Evolutionary conservation across 1,284 basidiomycete species (phyloP), one percentile per base, ranked within the genome.

Genomic region (Irpex lacteus): DNA sequence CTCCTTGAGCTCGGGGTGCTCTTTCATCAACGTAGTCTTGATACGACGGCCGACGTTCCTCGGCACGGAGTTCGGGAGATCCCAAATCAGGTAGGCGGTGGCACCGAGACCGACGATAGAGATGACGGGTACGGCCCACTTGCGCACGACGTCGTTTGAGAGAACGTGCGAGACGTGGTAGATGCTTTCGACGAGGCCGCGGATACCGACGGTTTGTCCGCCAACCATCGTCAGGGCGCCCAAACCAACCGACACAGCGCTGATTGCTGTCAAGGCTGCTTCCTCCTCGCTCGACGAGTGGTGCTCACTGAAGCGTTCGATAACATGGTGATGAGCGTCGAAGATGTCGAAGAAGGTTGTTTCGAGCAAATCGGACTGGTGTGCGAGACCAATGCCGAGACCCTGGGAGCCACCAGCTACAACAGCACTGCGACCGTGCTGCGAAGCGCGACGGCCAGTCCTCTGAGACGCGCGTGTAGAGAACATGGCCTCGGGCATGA

Each of bases 401-500:
- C 90, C 90, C 69, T 87, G 82, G 3, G 85, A 70, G 64, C 90
- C 90, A 62, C 90, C 91, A 60, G 90, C 89, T 56, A 92, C 90
- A 60, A 91, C 77, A 6, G 83, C 78, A 11, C 78, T 80, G 9
- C 18, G 50, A 53, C 50, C 50, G 21, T 53, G 21, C 57, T 75
- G 75, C 4, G 78, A 79, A 18, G 81, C 77, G 59, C 76, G 74
- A 32, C 78, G 76, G 61, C 81, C 80, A 71, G 82, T 87, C 67
- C 81, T 83, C 55, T 81, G 77, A 56, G 78, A 75, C 64, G 85
- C 79, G 64, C 80, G 76, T 18, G 81, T 77, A 59, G 84, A 85
- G 79, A 99, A 99, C 98, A 99, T 99, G 18, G 94, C 96, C 72
- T 96, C 91, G 9, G 97, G 94, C 79, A 95, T 89, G 82, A 99